Base-by-base conservation (phyloP, 177 flowering plant genomes). In the Vitis hybrid region DNA sequence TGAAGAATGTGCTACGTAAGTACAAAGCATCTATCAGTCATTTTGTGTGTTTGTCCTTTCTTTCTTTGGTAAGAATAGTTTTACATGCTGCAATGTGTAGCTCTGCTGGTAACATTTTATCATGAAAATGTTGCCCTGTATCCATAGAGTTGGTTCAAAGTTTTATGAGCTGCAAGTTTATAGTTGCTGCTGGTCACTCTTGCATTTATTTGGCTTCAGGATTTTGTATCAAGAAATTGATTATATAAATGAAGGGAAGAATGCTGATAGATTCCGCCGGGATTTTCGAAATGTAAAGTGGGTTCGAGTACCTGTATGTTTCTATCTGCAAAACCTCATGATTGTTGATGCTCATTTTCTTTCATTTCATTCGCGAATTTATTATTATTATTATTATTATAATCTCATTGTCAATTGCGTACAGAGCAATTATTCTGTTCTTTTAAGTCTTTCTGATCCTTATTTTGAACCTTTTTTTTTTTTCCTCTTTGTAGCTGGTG, bases 291-390 rank as follows among this genome's bases (percentile, higher is more conserved):
- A 95, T 72, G 70, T 82, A 62, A 95, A 93, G 88, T 95, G 99
- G 98, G 91, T 95, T 63, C 92, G 99, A 71, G 86, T 95, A 67
- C 99, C 99, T 80, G 99, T 95, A 93, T 76, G 99, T 88, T 71
- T 78, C 87, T 61, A 67, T 19, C 78, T 70, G n/a, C 72, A 72
- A 50, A 29, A 57, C 76, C 69, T n/a, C 20, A 60, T 18, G 20
- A 10, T 22, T 15, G 68, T 15, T 60, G 26, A 63, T 55, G 39
- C 65, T 52, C 67, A 60, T 34, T 34, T 63, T 60, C 39, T 13
- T 7, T 11, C 51, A 13, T 19, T 10, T 39, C 63, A 5, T 54
- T 18, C 48, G 49, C 5, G 1, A 20, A 13, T 59, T 2, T 11
- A 3, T 7, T 2, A 50, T 56, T 50, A 14, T 2, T 11, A 50